Percentiles rank a stretch among this genome's conserved stretches.
Evolutionary conservation across 2,329 filamentous ascomycete species (phyloP).

Genomic region (Hypomyces perniciosus): DNA sequence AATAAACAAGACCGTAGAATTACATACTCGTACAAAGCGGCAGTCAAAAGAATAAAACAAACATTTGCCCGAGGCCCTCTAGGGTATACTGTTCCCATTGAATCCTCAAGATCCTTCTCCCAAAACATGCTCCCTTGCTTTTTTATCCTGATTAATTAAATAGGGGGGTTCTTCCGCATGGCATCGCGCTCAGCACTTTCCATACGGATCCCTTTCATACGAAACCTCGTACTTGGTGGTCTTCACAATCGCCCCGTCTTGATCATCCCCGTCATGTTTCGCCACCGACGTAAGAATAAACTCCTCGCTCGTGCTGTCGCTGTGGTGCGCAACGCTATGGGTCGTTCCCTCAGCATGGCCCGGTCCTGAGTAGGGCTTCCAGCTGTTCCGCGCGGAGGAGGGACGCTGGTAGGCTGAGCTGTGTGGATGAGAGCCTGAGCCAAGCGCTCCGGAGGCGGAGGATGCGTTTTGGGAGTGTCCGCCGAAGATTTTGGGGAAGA

Average conservation of each 20-base stretch:
- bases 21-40: too few relatives aligned
- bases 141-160: too few relatives aligned
- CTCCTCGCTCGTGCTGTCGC: constrained; percentile 29
- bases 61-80: too few relatives aligned
- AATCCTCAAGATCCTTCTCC: background rate
- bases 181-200: constrained; percentile 1
- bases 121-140: background rate
- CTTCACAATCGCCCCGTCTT: constrained; percentile 27
- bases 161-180: background rate
- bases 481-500: constrained; percentile 31
- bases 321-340: constrained; percentile 22
- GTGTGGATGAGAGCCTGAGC: constrained; percentile 15
- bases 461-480: constrained; percentile 11
- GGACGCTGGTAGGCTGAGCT: constrained; percentile 18
- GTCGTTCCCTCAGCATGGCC: constrained; percentile 22
- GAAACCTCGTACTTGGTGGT: constrained; percentile 31
- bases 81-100: too few relatives aligned
- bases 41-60: too few relatives aligned
- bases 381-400: constrained; percentile 18
- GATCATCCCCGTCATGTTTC: constrained; percentile 11
- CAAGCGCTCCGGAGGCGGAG: constrained; percentile 8
- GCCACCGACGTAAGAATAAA: constrained; percentile 25
- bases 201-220: constrained; percentile 21
- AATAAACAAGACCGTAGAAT: too few relatives aligned
- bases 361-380: constrained; percentile 29